Base-by-base conservation (phyloP, 495 filamentous ascomycete species). In the Penicillium diatomitis region DNA sequence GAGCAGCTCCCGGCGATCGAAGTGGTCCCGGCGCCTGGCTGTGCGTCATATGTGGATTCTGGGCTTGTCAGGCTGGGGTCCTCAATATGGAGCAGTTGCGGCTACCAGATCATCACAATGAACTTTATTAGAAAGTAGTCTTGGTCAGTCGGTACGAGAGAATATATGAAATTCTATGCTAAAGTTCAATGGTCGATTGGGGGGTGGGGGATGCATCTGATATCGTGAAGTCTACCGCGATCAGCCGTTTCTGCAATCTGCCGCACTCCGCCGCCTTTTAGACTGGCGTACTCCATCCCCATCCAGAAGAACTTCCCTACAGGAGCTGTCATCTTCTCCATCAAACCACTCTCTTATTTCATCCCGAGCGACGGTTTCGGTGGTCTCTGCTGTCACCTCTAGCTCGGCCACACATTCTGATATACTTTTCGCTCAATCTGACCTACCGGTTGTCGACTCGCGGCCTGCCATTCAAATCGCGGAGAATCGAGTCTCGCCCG, bases 401-500 rank as follows among this genome's bases (percentile, higher is more conserved):
- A 48, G 33, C 30, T 38, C 38, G 44, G 31, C 38, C 38, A 47
- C 58, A 50, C 52, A 38, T 62, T 55, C 66, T 50, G 56, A 70
- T 69, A 61, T 61, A 53, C 67, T 69, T 71, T 68, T 58, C 38
- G 52, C 57, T 47, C 44, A n/a, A 20, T 42, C 35, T 53, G 58
- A 47, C 56, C 46, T 45, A 54, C 33, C 51, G 41, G 51, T 65
- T 56, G 55, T 57, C 55, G 57, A 48, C 64, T 60, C 41, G 50
- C 60, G 61, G 63, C 50, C 61, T 52, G 54, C 67, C 61, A 67
- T 65, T 57, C 48, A 51, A 70, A 65, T 60, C 65, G 67, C 68
- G 70, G 70, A 75, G 69, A 59, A 67, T 64, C 66, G 66, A 67
- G 63, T 66, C 69, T 72, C 66, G 65, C 65, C 65, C 68, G 61